A percentile compares a stretch with the other conserved stretches of the same genome.
These are phyloP conservation scores for Aurinia saxatilis DNA, from an alignment of 345 rosid species.

Conservation along the genomic window DNA sequence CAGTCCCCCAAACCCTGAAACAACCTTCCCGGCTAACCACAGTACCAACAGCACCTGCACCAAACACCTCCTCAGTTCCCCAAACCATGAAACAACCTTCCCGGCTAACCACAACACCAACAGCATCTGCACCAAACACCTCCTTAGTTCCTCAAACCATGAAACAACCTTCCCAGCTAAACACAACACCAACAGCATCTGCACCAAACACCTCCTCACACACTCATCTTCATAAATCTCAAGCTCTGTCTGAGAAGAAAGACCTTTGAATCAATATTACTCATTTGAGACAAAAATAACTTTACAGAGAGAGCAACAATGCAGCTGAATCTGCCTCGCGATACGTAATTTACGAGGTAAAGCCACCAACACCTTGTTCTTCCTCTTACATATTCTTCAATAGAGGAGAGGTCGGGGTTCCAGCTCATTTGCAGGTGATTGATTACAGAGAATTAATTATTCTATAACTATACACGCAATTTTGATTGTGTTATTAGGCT, in stretches of 20 bases:
- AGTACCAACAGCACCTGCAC: too few relatives aligned
- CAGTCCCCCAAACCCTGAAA: too few relatives aligned
- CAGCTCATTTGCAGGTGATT: neutral
- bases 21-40: too few relatives aligned
- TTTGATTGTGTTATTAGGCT: slow-evolving; percentile 14
- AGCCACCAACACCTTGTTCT: neutral
- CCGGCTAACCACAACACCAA: too few relatives aligned
- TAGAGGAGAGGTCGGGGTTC: neutral
- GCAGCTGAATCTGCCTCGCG: neutral
- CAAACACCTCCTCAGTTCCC: too few relatives aligned
- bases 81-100: too few relatives aligned
- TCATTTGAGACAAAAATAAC: slow-evolving; percentile 13
- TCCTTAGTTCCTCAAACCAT: too few relatives aligned
- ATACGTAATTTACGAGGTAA: slow-evolving; percentile 11
- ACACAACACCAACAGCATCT: neutral
- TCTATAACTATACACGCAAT: neutral
- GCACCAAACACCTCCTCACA: slow-evolving; percentile 5
- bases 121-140: too few relatives aligned
- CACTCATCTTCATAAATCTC: slow-evolving; percentile 8
- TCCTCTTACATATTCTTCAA: slow-evolving; percentile 10
- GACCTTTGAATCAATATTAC: slow-evolving; percentile 13
- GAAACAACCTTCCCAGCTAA: too few relatives aligned
- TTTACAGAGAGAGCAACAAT: slow-evolving; percentile 17
- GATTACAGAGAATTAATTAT: neutral
- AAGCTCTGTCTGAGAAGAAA: slow-evolving; percentile 23